Evolutionary conservation across 495 filamentous ascomycete species (phyloP).

Genomic region (Staphylotrichum tortipilum): DNA sequence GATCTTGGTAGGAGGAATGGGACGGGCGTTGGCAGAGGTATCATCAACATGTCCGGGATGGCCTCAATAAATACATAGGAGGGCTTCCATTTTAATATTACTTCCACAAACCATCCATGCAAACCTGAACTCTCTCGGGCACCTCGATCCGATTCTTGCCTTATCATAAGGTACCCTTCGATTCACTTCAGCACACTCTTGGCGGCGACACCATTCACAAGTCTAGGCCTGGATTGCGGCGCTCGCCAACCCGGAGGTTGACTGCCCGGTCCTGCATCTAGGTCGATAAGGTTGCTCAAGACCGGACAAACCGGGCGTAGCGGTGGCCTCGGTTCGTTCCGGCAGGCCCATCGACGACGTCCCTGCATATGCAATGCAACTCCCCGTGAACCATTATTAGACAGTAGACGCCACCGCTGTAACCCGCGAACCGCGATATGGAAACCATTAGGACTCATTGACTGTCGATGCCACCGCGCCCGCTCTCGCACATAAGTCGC

Average conservation of each 20-base stretch:
- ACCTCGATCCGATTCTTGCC: background rate
- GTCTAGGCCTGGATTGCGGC: background rate
- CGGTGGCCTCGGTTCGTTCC: background rate
- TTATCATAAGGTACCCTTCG: background rate
- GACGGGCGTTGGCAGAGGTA: background rate
- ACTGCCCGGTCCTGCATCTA: background rate
- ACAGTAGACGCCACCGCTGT: background rate
- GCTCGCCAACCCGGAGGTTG: background rate
- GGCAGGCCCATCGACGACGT: background rate
- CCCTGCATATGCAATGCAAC: background rate
- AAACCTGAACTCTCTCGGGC: background rate
- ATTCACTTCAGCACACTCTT: background rate
- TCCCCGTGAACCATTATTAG: background rate
- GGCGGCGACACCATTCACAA: background rate
- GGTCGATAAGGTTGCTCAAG: background rate
- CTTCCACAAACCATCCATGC: background rate
- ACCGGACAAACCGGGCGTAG: background rate
- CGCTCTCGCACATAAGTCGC: background rate
- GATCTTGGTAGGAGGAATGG: background rate
- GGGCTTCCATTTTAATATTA: background rate
- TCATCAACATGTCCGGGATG: no score
- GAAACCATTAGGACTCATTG: background rate
- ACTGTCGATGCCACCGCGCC: background rate
- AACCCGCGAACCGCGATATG: background rate
- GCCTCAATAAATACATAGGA: background rate